Conservation (phyloP, 140 eudicot genomes). For the Flaveria floridana region DNA sequence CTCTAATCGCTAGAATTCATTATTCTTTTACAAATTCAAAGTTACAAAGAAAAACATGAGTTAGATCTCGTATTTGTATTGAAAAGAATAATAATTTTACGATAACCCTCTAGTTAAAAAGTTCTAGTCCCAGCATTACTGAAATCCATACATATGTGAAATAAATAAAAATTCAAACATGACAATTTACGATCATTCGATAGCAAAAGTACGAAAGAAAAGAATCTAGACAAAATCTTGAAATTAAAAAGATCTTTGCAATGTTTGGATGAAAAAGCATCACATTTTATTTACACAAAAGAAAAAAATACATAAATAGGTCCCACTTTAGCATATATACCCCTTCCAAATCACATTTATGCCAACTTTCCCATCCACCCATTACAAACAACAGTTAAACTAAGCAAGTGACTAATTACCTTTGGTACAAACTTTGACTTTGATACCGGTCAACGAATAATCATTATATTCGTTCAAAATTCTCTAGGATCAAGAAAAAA, state of each 20-base stretch:
- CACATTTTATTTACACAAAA: conserved; percentile 35
- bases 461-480: conserved; percentile 35
- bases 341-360: conserved; percentile 26
- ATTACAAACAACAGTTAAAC: conserved; percentile 14
- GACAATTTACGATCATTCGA: neutral
- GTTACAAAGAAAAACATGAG: no score
- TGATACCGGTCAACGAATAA: neutral
- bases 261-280: conserved; percentile 41
- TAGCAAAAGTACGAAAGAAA: neutral
- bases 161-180: neutral
- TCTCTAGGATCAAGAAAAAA: conserved; percentile 98
- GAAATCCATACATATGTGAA: neutral
- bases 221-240: conserved; percentile 25
- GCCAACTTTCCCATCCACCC: conserved; percentile 25
- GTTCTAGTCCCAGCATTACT: neutral
- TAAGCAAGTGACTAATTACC: conserved; percentile 25
- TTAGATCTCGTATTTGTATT: no score
- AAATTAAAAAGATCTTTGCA: conserved; percentile 22
- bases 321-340: conserved; percentile 42
- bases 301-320: conserved; percentile 21
- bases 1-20: no score
- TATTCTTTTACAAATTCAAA: no score
- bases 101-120: no score
- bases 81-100: no score
- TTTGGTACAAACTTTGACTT: conserved; percentile 29